These are phyloP conservation scores for Kodamaea laetipori DNA, from an alignment of 805 yeast species.

Conservation along the genomic window DNA sequence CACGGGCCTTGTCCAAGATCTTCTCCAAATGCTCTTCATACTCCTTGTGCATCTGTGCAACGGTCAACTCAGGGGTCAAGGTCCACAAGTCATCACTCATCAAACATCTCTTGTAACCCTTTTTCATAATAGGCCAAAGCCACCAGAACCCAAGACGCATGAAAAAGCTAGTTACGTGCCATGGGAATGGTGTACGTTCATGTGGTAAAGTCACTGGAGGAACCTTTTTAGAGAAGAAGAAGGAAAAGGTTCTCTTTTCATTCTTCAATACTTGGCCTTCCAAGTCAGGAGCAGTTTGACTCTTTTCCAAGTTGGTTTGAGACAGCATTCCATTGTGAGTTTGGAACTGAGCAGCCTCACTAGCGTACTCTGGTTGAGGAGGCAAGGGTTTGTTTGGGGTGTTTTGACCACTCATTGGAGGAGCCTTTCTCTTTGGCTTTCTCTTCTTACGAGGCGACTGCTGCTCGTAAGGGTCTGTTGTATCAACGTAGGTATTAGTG, in stretches of 20 bases:
- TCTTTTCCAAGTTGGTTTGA: conserved; percentile 15
- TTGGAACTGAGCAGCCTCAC: not conserved
- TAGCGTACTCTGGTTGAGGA: not conserved
- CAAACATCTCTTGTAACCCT: conserved; percentile 44
- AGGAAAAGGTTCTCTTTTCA: conserved; percentile 55
- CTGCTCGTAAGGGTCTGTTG: conserved; percentile 16
- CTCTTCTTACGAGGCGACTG: conserved; percentile 13
- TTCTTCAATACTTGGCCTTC: conserved; percentile 30
- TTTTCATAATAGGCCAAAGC: conserved; percentile 41
- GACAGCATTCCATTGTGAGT: conserved; percentile 11
- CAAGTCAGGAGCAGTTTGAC: conserved; percentile 4
- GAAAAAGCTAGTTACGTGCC: conserved; percentile 41
- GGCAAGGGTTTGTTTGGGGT: conserved; percentile 1
- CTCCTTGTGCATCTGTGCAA: conserved; percentile 35
- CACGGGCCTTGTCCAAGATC: conserved; percentile 23
- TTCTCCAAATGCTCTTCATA: conserved; percentile 29
- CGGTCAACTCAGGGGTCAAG: conserved; percentile 37
- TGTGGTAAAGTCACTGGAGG: conserved; percentile 54
- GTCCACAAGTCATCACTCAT: conserved; percentile 40
- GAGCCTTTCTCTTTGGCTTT: conserved; percentile 10
- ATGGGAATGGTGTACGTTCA: conserved; percentile 54
- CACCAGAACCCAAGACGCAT: conserved; percentile 43
- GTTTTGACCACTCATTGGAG: not conserved
- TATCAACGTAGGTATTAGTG: conserved; percentile 18
- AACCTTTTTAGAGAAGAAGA: conserved; percentile 49